Evolutionary conservation across 202 grass and related monocot genomes (phyloP), one percentile per base, ranked within the genome.

Genomic region (Digitaria exilis): DNA sequence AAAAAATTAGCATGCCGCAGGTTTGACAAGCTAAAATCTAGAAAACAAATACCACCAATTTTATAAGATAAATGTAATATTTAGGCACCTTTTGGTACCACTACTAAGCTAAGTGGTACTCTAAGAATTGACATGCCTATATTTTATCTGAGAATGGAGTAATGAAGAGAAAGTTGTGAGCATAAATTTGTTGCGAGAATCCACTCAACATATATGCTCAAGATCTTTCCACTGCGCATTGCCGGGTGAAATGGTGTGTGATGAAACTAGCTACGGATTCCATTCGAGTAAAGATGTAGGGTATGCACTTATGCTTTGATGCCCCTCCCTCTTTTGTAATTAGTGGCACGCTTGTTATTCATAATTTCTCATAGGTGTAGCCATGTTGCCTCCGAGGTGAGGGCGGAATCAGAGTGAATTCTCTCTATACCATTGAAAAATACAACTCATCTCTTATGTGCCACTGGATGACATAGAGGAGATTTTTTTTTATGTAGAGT

Each of bases 371-470:
- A 9, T 45, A n/a, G 76, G 44, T 8, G 13, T 49, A 45, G 45
- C 13, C 78, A 44, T 80, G 78, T 69, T 69, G 32, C 77, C 64
- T 28, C 49, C 78, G 77, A 66, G 46, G 44, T 26, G 61, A 29
- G 62, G 19, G 42, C 19, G 77, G 30, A n/a, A n/a, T n/a, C n/a
- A n/a, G n/a, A n/a, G n/a, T n/a, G n/a, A n/a, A n/a, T n/a, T n/a
- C n/a, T n/a, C n/a, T n/a, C n/a, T n/a, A n/a, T n/a, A n/a, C n/a
- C n/a, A n/a, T n/a, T n/a, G n/a, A n/a, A n/a, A n/a, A n/a, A n/a
- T n/a, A n/a, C n/a, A n/a, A n/a, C n/a, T n/a, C n/a, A n/a, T n/a
- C n/a, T n/a, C n/a, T n/a, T n/a, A n/a, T n/a, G n/a, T n/a, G n/a
- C n/a, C n/a, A n/a, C n/a, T n/a, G n/a, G n/a, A n/a, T n/a, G n/a